phyloP scores from a whole-genome alignment of 192 early-diverging fungal genomes.

The Linnemannia zychae region DNA sequence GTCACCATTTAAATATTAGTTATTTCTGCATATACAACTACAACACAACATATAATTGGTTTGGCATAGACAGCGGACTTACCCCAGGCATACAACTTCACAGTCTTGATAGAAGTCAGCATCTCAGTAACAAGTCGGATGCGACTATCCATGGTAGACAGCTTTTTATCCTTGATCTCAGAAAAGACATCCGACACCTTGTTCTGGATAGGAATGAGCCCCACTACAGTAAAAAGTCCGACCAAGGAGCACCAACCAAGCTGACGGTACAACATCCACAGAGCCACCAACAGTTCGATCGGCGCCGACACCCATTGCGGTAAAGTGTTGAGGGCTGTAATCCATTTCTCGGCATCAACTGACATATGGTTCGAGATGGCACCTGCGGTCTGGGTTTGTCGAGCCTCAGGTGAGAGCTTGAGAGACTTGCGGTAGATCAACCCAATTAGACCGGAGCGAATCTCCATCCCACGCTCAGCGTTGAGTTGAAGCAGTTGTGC shows the following conservation, averaged over 20 bases:
- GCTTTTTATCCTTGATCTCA: conserved; percentile 28
- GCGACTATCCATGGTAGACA: conserved; percentile 39
- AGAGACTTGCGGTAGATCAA: conserved; percentile 87
- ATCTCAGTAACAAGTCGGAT: conserved; percentile 44
- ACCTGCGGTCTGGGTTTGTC: conserved; percentile 30
- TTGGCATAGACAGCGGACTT: conserved; percentile 6
- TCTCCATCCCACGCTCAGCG: conserved; percentile 45
- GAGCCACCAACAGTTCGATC: conserved; percentile 30
- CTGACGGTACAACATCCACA: conserved; percentile 42
- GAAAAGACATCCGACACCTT: conserved; percentile 23
- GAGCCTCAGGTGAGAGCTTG: conserved; percentile 70
- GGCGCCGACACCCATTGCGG: conserved; percentile 63
- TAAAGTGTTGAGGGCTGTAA: conserved; percentile 39
- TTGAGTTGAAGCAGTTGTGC: conserved; percentile 31
- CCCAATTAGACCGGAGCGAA: conserved; percentile 35
- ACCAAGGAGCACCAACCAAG: conserved; percentile 42
- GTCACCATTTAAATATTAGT: background rate
- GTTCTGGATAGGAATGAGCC: conserved; percentile 34
- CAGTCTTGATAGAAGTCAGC: conserved; percentile 30
- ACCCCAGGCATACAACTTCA: conserved; percentile 56
- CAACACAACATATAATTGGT: too few species aligned
- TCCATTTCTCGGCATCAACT: conserved; percentile 73
- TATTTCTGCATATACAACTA: too few species aligned
- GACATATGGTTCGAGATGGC: conserved; percentile 71
- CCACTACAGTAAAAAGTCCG: conserved; percentile 23